A percentile compares a stretch with the other conserved stretches of the same genome.
These are phyloP conservation scores for Prunus fruticosa DNA, from an alignment of 306 rosid species.

Conservation along the genomic window DNA sequence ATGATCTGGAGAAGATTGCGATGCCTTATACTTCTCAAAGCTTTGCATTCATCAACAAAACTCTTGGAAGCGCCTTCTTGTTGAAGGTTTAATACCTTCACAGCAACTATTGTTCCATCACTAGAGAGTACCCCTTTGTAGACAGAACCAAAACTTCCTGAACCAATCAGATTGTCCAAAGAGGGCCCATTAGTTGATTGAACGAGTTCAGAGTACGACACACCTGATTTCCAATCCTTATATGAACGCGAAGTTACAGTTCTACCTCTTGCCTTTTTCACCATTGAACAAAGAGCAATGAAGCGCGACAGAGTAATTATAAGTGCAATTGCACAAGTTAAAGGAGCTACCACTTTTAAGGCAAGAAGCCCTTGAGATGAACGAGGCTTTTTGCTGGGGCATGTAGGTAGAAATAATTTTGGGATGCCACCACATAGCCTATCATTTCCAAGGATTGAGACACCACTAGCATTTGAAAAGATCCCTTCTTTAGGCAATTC, in stretches of 20 bases:
- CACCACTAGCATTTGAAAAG: background rate
- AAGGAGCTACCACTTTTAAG: slow-evolving; percentile 13
- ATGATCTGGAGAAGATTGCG: slow-evolving; percentile 37
- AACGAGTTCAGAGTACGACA: background rate
- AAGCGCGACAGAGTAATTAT: slow-evolving; percentile 9
- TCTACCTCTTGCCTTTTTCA: background rate
- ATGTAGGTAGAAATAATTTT: background rate
- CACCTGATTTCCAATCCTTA: background rate
- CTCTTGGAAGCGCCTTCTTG: background rate
- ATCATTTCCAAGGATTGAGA: background rate
- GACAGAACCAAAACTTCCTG: background rate
- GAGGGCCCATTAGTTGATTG: background rate
- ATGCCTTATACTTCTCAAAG: slow-evolving; percentile 25
- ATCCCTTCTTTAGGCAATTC: background rate
- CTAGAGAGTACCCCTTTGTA: background rate
- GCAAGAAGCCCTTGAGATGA: slow-evolving; percentile 8
- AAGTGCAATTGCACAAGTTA: background rate
- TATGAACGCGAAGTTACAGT: background rate
- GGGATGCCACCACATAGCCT: background rate
- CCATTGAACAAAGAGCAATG: background rate
- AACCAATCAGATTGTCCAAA: background rate
- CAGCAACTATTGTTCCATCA: background rate
- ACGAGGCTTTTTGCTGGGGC: background rate
- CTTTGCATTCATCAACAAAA: background rate
- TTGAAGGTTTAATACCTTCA: background rate